phyloP scores from a whole-genome alignment of 805 yeast species.

The Pichia eremophila region DNA sequence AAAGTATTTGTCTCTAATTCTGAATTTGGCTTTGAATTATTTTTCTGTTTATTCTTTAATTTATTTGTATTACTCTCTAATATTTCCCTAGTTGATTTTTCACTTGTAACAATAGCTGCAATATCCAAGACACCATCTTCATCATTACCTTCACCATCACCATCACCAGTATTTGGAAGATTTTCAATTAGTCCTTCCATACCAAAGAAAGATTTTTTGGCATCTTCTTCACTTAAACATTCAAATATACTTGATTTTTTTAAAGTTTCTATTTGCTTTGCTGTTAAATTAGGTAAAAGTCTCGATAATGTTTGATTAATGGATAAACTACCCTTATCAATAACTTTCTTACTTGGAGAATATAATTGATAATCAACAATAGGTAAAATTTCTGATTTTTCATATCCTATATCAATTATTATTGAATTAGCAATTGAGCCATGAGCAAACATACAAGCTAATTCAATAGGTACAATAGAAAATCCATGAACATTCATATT shows the following conservation, averaged over 20 bases:
- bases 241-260: slow-evolving; percentile 73
- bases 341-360: slow-evolving; percentile 34
- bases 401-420: slow-evolving; percentile 73
- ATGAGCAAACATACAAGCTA: slow-evolving; percentile 67
- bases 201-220: slow-evolving; percentile 52
- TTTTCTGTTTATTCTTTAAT: slow-evolving; percentile 6
- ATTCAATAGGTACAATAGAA: slow-evolving; percentile 54
- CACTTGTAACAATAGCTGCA: slow-evolving; percentile 79
- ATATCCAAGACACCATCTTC: slow-evolving; percentile 79
- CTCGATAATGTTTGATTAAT: slow-evolving; percentile 48
- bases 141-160: slow-evolving; percentile 17
- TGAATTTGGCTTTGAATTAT: slow-evolving; percentile 36
- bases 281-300: slow-evolving; percentile 49
- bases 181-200: slow-evolving; percentile 34
- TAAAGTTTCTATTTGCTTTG: slow-evolving; percentile 58
- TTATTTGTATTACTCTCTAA: slow-evolving; percentile 19
- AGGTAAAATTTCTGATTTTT: slow-evolving; percentile 69
- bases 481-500: slow-evolving; percentile 62
- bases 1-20: slow-evolving; percentile 71
- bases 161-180: background rate
- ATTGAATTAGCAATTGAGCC: slow-evolving; percentile 55
- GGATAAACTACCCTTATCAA: slow-evolving; percentile 49
- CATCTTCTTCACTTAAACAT: slow-evolving; percentile 61
- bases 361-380: slow-evolving; percentile 64
- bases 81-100: slow-evolving; percentile 47